Evolutionary conservation across 2,329 filamentous ascomycete genomes (phyloP), one percentile per base, ranked within the genome.

Genomic region (Lecanosticta acicola): DNA sequence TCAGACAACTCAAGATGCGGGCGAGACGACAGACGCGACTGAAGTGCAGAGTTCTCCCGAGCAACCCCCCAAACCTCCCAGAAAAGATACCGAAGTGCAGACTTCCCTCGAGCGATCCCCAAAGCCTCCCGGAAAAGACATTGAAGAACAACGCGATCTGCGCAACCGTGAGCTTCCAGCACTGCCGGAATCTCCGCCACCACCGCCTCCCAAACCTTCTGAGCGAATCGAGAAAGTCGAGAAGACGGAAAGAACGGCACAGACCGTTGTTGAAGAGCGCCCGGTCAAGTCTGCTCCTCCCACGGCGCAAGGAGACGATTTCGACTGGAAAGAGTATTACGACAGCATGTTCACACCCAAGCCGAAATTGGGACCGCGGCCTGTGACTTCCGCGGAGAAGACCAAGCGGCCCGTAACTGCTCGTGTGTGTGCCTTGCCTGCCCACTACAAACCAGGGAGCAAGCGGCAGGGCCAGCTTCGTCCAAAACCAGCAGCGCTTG

Each of bases 291-390:
- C 24, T 5, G 24, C 5, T 11, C 24, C 24, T 29, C 7, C 24
- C 5, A 11, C 7, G 7, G 24, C 24, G 11, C 7, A 29, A 11
- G 11, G 11, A 5, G 24, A 5, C 11, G 24, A 29, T 29, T 29
- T 29, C 53, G 68, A 68, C 44, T 60, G 60, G 46, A 67, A 68
- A 49, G 73, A 73, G 43, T 72, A 76, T 55, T 72, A 76, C 55
- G 71, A 71, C 17, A 64, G 55, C 14, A 35, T 51, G 7, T 56
- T 70, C 57, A 88, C 86, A 60, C 84, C 84, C 35, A 96, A 94
- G 65, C 83, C 95, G 45, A 96, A 94, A 68, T 78, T 95, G 35
- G 93, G 83, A 1, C 91, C 93, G 8, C 79, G 91, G 37, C 89
- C 89, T 19, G 91, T 88, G 2, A 49, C 51, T 32, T 32, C 49